Evolutionary conservation across 495 filamentous ascomycete genomes (phyloP).

Genomic region (Astrocystis sublimbata): DNA sequence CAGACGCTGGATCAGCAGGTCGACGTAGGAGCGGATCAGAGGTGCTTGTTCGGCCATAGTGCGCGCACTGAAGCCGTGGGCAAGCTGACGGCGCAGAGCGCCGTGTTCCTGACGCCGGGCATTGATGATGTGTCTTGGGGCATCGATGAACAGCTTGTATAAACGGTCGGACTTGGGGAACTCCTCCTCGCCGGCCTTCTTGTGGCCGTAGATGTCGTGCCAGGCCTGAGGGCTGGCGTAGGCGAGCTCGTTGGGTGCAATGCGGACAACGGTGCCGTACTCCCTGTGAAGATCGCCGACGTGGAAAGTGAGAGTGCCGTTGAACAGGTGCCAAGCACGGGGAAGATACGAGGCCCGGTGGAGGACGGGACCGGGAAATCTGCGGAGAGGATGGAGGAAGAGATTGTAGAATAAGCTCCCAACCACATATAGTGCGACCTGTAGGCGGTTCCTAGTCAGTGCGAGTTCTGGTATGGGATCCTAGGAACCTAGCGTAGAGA

Average conservation of each 20-base stretch:
- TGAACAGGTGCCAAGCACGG: conserved; percentile 27
- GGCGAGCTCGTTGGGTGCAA: conserved; percentile 55
- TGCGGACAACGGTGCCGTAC: conserved; percentile 58
- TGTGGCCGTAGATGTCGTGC: conserved; percentile 57
- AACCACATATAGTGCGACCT: conserved; percentile 21
- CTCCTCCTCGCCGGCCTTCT: conserved; percentile 30
- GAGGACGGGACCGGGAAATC: conserved; percentile 51
- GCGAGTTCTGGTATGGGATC: neutral
- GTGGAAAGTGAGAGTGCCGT: conserved; percentile 43
- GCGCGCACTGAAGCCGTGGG: conserved; percentile 56
- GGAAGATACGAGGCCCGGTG: conserved; percentile 42
- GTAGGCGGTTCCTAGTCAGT: conserved; percentile 2
- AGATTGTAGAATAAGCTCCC: conserved; percentile 44
- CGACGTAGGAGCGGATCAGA: conserved; percentile 45
- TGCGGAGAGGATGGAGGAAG: conserved; percentile 52
- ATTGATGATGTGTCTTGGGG: conserved; percentile 36
- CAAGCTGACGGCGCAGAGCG: conserved; percentile 46
- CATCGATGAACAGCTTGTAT: conserved; percentile 31
- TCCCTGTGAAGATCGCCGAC: conserved; percentile 47
- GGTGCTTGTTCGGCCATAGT: conserved; percentile 48
- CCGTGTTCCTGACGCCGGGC: conserved; percentile 43
- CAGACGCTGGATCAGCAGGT: conserved; percentile 49
- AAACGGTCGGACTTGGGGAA: conserved; percentile 35
- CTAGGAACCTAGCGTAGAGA: no score
- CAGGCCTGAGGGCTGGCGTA: conserved; percentile 52